These are phyloP conservation scores for Cutaneotrichosporon daszewskae DNA, from an alignment of 1,284 basidiomycete genomes.

Conservation along the genomic window DNA sequence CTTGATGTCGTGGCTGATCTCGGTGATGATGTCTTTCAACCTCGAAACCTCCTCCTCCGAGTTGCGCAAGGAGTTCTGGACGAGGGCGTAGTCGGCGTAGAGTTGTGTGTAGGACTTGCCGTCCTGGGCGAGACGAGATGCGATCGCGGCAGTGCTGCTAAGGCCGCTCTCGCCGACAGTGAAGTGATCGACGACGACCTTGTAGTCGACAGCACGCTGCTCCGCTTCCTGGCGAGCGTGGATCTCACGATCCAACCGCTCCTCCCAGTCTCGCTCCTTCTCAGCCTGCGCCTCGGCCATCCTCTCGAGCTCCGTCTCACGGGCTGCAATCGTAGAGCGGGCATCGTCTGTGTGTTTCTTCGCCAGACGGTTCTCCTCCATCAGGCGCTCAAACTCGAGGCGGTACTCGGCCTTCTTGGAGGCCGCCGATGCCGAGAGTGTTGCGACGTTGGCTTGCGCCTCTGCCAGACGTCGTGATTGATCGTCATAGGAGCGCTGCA, in stretches of 20 bases:
- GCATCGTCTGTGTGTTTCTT: slow-evolving; percentile 41
- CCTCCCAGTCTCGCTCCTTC: slow-evolving; percentile 44
- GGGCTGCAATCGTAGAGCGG: slow-evolving; percentile 34
- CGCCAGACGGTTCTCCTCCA: slow-evolving; percentile 35
- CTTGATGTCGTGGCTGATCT: slow-evolving; percentile 63
- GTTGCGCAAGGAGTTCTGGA: slow-evolving; percentile 72
- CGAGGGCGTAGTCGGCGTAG: slow-evolving; percentile 75
- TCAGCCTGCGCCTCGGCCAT: slow-evolving; percentile 40
- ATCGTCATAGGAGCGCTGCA: slow-evolving; percentile 38
- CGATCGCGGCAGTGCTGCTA: slow-evolving; percentile 79
- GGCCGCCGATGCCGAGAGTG: slow-evolving; percentile 38
- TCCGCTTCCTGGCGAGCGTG: slow-evolving; percentile 45
- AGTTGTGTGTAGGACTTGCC: slow-evolving; percentile 57
- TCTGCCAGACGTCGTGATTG: slow-evolving; percentile 37
- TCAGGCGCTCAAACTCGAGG: slow-evolving; percentile 33
- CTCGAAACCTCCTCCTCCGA: slow-evolving; percentile 74
- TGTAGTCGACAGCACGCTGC: slow-evolving; percentile 45
- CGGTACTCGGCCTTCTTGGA: slow-evolving; percentile 37
- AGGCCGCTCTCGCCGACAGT: slow-evolving; percentile 45
- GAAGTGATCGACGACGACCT: slow-evolving; percentile 43
- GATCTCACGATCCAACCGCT: slow-evolving; percentile 46
- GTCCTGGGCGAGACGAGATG: slow-evolving; percentile 58
- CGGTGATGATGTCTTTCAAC: slow-evolving; percentile 62
- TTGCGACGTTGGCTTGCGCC: slow-evolving; percentile 39
- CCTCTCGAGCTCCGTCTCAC: slow-evolving; percentile 43